A percentile compares a stretch with the other conserved stretches of the same genome.
phyloP scores from a whole-genome alignment of 352 stramenopile species.

The Saprolegnia diclina region DNA sequence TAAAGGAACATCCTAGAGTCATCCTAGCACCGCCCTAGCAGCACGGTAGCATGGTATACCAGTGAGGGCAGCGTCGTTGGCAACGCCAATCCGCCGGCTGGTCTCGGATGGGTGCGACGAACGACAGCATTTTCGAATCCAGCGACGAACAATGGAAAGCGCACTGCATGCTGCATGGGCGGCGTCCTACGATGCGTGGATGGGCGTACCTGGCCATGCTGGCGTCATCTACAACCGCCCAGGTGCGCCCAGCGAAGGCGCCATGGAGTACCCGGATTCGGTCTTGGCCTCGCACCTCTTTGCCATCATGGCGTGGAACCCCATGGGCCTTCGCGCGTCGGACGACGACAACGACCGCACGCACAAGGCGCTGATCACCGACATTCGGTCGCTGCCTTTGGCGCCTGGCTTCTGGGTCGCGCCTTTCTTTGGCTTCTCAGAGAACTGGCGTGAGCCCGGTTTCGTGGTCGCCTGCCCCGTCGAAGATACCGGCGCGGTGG shows the following conservation, averaged over 20 bases:
- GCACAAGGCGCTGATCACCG: not conserved
- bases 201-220: slow-evolving; percentile 1
- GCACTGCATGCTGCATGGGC: slow-evolving; percentile 10
- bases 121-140: too few species aligned
- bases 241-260: not conserved
- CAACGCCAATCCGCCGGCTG: too few species aligned
- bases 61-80: too few species aligned
- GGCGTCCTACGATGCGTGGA: slow-evolving; percentile 18
- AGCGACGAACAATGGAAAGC: not conserved
- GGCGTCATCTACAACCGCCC: slow-evolving; percentile 18
- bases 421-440: slow-evolving; percentile 16
- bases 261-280: not conserved
- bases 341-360: slow-evolving; percentile 9
- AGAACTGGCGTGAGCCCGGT: slow-evolving; percentile 14
- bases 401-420: not conserved
- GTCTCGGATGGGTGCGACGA: too few species aligned
- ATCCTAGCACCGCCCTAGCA: too few species aligned
- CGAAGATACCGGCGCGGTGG: not conserved
- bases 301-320: slow-evolving; percentile 14
- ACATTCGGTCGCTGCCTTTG: not conserved
- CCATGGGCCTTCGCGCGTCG: slow-evolving; percentile 6
- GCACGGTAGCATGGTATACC: too few species aligned
- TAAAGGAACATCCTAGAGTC: too few species aligned
- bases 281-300: slow-evolving; percentile 17
- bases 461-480: slow-evolving; percentile 12